Base-by-base conservation (phyloP, 1,284 basidiomycete species). In the Xanthoconium separans region DNA sequence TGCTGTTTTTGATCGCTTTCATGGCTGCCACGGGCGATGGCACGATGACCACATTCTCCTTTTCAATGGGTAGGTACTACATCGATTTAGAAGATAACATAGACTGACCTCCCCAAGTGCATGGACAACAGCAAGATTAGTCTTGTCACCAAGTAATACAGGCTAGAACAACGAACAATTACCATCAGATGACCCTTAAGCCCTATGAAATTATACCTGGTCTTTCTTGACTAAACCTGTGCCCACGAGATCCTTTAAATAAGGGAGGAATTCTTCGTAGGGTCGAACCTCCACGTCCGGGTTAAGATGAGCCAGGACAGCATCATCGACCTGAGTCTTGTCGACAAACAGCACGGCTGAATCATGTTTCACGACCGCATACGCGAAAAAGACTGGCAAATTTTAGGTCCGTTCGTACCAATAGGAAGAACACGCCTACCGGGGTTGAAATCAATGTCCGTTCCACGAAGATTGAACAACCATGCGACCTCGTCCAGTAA, bases 401-500 rank as follows among this genome's bases (percentile, higher is more conserved):
- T 11, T 13, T 55, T 15, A 57, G 44, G 44, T n/a, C 12, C 9
- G 11, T 29, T 16, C 11, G n/a, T 50, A 44, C 27, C 4, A 24
- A 13, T 1, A 39, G n/a, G 24, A 13, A 39, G 6, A 47, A 44
- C 29, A 37, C 22, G 9, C 73, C 20, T 51, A 82, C 83, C 78
- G 58, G 94, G 94, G 67, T 97, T 98, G 75, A 83, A 98, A 37
- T 89, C 87, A 58, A 98, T 96, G 69, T 98, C 95, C 2, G 85
- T 84, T 1, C 95, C 95, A 56, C 96, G 86, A 42, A 99, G 77
- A 72, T 98, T 98, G 75, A 98, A 93, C 30, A 97, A 70, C 96
- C 96, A 95, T 0, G 92, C 93, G 44, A 93, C 83, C 66, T 96
- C 94, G 68, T 96, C 94, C 9, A 98, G 81, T 76, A 87, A 84